Percentiles rank a stretch among this genome's conserved stretches.
Evolutionary conservation across 192 early-diverging fungal genomes (phyloP).

Genomic region (Martensiomyces pterosporus): DNA sequence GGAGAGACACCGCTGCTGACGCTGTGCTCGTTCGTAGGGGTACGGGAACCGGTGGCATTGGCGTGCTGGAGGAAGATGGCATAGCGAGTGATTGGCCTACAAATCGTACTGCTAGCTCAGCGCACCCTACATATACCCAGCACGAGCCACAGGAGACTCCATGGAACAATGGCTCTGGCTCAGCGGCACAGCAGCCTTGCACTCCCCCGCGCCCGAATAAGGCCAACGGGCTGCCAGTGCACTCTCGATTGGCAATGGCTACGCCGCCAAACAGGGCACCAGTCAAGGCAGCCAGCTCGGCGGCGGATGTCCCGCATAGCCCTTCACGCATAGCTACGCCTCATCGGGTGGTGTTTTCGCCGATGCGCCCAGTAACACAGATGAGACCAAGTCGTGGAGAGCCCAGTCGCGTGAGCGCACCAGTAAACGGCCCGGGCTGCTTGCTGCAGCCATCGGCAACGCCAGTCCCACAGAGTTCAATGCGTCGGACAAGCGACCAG

Average conservation of each 20-base stretch:
- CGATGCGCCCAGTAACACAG: conserved; percentile 14
- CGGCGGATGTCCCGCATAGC: conserved; percentile 25
- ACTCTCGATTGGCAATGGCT: background rate
- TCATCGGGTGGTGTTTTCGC: conserved; percentile 46
- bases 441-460: too few relatives aligned
- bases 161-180: too few relatives aligned
- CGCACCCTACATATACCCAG: background rate
- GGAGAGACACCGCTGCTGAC: too few relatives aligned
- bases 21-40: too few relatives aligned
- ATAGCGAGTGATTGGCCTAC: background rate
- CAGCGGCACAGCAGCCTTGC: background rate
- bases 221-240: background rate
- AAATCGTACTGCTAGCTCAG: background rate
- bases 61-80: too few relatives aligned
- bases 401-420: too few relatives aligned
- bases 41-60: too few relatives aligned
- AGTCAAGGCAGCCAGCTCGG: too few relatives aligned
- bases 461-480: too few relatives aligned
- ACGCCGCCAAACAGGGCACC: conserved; percentile 12
- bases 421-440: conserved; percentile 8
- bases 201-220: too few relatives aligned
- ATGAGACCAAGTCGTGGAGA: conserved; percentile 1
- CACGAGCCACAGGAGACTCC: conserved; percentile 11
- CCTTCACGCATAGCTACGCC: conserved; percentile 39
- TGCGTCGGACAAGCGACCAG: too few relatives aligned